These are phyloP conservation scores for Rhizopogon roseolus DNA, from an alignment of 768 basidiomycete species.

Conservation along the genomic window DNA sequence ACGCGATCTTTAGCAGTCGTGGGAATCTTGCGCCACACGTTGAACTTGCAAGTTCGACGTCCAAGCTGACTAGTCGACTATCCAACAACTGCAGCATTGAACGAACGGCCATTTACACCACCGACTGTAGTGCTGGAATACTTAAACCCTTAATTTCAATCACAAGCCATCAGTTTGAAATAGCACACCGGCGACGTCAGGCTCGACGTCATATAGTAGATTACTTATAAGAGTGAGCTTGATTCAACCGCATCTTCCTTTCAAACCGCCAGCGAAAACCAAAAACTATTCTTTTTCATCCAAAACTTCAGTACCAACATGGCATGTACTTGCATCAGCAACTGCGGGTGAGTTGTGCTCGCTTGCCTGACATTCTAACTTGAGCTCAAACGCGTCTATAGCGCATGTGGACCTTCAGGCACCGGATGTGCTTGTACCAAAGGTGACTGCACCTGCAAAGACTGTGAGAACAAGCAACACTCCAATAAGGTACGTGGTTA, in stretches of 20 bases:
- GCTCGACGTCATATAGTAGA: not conserved
- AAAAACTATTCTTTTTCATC: not conserved
- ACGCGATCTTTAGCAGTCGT: not conserved
- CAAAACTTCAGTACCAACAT: constrained; percentile 7
- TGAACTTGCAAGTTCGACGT: no score
- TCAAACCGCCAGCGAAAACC: not conserved
- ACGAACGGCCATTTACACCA: no score
- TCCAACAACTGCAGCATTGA: no score
- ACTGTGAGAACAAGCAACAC: constrained; percentile 25
- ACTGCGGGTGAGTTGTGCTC: constrained; percentile 19
- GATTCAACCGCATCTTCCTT: not conserved
- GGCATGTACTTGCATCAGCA: constrained; percentile 26
- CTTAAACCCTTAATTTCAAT: not conserved
- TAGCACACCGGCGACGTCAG: not conserved
- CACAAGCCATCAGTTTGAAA: not conserved
- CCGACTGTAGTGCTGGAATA: no score
- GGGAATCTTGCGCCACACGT: not conserved
- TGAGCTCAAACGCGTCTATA: constrained; percentile 4
- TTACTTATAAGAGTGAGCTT: not conserved
- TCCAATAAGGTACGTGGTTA: constrained; percentile 13
- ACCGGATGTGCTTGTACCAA: constrained; percentile 27
- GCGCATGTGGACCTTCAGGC: constrained; percentile 26
- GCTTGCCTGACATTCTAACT: not conserved
- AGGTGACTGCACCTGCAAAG: constrained; percentile 24
- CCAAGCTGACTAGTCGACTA: no score